phyloP scores from a whole-genome alignment of 768 basidiomycete genomes.

The Lactarius vividus region DNA sequence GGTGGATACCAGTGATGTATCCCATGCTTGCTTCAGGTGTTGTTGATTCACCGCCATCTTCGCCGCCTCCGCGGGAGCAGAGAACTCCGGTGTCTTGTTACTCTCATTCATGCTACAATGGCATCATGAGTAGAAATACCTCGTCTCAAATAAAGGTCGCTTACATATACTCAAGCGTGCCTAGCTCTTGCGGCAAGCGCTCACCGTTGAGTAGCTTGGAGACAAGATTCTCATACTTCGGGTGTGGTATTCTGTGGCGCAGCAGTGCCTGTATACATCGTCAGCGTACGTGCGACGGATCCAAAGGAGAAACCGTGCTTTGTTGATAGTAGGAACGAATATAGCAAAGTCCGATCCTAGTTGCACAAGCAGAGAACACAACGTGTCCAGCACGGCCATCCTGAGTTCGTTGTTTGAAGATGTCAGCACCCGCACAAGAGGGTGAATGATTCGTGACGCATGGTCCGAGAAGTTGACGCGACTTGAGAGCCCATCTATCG shows the following conservation, averaged over 20 bases:
- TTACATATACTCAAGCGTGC: constrained; percentile 65
- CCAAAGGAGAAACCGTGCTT: constrained; percentile 47
- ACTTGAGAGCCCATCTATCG: constrained; percentile 84
- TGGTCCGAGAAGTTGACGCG: constrained; percentile 98
- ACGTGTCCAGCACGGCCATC: constrained; percentile 84
- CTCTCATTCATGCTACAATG: constrained; percentile 51
- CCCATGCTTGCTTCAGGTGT: constrained; percentile 96
- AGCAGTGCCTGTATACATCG: constrained; percentile 57
- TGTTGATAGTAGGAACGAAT: constrained; percentile 95
- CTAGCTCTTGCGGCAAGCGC: constrained; percentile 81
- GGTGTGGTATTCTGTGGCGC: constrained; percentile 72
- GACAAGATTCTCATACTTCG: constrained; percentile 85
- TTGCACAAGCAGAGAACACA: constrained; percentile 90
- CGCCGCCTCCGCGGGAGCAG: constrained; percentile 75
- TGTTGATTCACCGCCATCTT: constrained; percentile 96
- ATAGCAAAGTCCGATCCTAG: constrained; percentile 96
- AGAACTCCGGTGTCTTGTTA: constrained; percentile 63
- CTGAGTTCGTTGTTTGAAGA: constrained; percentile 74
- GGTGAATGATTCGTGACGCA: constrained; percentile 95
- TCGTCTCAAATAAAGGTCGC: constrained; percentile 29
- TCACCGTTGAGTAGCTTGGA: constrained; percentile 90
- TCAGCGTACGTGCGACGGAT: constrained; percentile 11
- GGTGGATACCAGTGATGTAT: constrained; percentile 69
- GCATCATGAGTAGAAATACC: background rate
- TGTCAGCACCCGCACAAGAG: constrained; percentile 83